phyloP scores from a whole-genome alignment of 2,329 filamentous ascomycete genomes.

The Aspergillus phoenicis region DNA sequence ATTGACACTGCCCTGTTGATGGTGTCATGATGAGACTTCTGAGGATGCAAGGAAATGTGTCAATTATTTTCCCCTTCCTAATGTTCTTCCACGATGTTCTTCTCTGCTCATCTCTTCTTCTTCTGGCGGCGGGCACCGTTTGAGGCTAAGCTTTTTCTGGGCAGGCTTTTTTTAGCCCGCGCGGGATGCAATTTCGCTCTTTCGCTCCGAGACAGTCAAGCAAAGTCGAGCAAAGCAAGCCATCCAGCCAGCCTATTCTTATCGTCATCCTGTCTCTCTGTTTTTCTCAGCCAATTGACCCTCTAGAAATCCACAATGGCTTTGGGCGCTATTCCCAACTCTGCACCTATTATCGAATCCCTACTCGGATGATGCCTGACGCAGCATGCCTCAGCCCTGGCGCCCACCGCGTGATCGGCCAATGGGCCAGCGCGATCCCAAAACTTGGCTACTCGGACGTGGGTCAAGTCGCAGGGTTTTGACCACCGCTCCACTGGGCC shows the following conservation, averaged over 20 bases:
- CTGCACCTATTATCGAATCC: too few species aligned
- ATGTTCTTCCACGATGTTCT: too few species aligned
- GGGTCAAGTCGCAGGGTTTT: neutral
- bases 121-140: neutral
- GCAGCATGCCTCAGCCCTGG: neutral
- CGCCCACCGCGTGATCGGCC: neutral
- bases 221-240: neutral
- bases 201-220: too few species aligned
- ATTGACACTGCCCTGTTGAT: too few species aligned
- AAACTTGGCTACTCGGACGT: neutral
- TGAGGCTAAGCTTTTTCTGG: constrained; percentile 4
- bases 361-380: too few species aligned
- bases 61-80: too few species aligned
- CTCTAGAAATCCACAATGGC: neutral
- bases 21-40: too few species aligned
- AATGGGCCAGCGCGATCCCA: neutral
- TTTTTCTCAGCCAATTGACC: neutral
- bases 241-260: neutral
- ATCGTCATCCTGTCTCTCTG: neutral
- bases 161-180: constrained; percentile 3
- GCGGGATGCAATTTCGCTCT: neutral
- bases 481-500: neutral
- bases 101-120: too few species aligned
- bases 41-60: too few species aligned
- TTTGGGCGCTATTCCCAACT: too few species aligned